Base-by-base conservation (phyloP, 2,329 filamentous ascomycete species). In the Endothia cerciana region DNA sequence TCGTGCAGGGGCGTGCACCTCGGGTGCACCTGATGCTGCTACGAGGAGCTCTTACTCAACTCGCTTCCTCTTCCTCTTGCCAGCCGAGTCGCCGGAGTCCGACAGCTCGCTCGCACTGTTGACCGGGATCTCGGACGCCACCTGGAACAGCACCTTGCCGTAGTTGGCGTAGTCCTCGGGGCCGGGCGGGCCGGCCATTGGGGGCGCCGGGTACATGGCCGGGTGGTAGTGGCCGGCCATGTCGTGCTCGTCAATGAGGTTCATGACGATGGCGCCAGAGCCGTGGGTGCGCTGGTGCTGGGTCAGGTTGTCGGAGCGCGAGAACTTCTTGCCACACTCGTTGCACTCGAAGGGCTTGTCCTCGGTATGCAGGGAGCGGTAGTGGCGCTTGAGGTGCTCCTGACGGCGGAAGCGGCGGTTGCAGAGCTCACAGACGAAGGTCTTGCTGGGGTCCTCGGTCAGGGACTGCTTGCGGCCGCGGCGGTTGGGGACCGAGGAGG, bases 291-390 rank as follows among this genome's bases (percentile, higher is more conserved):
- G 89, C 70, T 95, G 90, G 77, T 99, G 95, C 81, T 99, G 95
- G 30, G 93, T 92, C 19, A 99, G 87, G 83, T 99, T 99, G 81
- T 99, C 95, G 73, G 92, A 97, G 73, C 95, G 91, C 25, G 94
- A 98, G 82, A 98, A 99, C 84, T 97, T 97, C 90, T 99, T 99
- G 73, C 95, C 94, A 75, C 95, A 99, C 82, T 99, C 94, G 71
- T 89, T 87, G 85, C 95, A 99, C 82, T 97, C 93, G 74, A 98
- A 99, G 5, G 95, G 95, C 89, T 98, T 99, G 77, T 98, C 95
- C 76, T 97, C 91, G 1, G 95, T 99, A 85, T 99, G 95, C 58
- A 99, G 92, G 66, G 95, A 98, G 72, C 95, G 90, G 85, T 97
- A 97, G 84, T 99, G 95, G 69, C 95, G 92, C 89, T 99, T 99